Conservation (phyloP, 768 basidiomycete genomes). For the Calocybe indica region DNA sequence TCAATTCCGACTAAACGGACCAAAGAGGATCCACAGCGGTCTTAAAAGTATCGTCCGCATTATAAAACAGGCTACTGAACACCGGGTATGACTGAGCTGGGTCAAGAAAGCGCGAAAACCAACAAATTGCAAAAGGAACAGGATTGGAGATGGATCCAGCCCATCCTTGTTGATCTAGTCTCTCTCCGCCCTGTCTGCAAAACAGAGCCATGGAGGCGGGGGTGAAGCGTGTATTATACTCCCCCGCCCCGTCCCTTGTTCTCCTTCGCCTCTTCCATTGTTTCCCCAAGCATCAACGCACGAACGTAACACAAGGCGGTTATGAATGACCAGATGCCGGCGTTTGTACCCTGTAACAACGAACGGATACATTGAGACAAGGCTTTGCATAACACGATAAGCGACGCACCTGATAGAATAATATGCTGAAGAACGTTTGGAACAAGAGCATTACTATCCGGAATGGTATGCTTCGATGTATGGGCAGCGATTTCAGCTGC, state of each 20-base stretch:
- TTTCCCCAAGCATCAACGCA: constrained; percentile 64
- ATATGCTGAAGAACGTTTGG: constrained; percentile 53
- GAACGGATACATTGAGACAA: constrained; percentile 2
- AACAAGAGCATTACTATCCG: constrained; percentile 59
- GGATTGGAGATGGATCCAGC: constrained; percentile 22
- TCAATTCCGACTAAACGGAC: too few relatives aligned
- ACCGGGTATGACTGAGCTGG: neutral
- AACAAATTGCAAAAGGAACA: constrained; percentile 4
- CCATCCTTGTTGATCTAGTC: constrained; percentile 11
- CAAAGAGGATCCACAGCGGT: too few relatives aligned
- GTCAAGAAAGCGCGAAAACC: neutral
- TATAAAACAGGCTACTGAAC: too few relatives aligned
- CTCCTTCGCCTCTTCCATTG: constrained; percentile 57
- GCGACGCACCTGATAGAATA: constrained; percentile 72
- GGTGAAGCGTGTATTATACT: constrained; percentile 31
- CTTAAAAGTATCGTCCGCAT: too few relatives aligned
- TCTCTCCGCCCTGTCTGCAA: constrained; percentile 6
- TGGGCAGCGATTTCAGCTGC: constrained; percentile 40
- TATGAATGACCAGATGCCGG: constrained; percentile 73
- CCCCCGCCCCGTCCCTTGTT: constrained; percentile 53
- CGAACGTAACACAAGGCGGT: constrained; percentile 62
- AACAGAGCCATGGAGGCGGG: neutral
- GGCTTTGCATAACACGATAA: neutral
- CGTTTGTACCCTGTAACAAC: constrained; percentile 72
- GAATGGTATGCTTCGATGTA: constrained; percentile 63